A percentile compares a stretch with the other conserved stretches of the same genome.
Conservation (phyloP, 163 green algal species). For the Scenedesmus sp. region DNA sequence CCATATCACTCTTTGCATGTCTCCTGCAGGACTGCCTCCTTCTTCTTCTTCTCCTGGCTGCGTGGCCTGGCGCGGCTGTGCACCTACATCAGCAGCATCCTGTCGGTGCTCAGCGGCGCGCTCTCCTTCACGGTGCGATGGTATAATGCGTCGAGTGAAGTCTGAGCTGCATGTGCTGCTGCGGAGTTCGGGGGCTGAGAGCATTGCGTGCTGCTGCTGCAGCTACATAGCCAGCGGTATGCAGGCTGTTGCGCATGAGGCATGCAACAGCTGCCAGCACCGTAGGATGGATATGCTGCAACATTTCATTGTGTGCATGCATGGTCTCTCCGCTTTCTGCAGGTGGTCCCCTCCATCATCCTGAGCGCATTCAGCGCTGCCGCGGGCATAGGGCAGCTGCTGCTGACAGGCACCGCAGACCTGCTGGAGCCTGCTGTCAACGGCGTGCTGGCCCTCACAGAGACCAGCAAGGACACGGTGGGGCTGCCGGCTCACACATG, state of each 20-base stretch:
- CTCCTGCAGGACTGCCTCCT: neutral
- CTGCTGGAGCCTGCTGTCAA: constrained; percentile 42
- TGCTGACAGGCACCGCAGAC: constrained; percentile 44
- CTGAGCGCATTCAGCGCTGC: constrained; percentile 34
- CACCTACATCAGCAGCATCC: constrained; percentile 45
- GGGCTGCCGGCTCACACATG: neutral
- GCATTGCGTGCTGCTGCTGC: neutral
- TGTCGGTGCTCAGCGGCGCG: constrained; percentile 46
- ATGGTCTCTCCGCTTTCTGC: neutral
- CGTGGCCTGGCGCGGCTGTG: constrained; percentile 36
- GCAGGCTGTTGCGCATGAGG: no score
- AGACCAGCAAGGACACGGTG: constrained; percentile 34
- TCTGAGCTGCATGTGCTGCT: neutral
- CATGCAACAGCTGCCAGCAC: no score
- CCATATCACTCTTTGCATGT: no score
- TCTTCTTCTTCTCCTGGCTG: constrained; percentile 42
- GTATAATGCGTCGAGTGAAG: no score
- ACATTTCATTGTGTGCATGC: neutral
- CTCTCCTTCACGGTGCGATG: constrained; percentile 45
- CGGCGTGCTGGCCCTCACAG: constrained; percentile 34
- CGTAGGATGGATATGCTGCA: neutral
- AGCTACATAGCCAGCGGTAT: neutral
- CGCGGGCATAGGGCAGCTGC: constrained; percentile 25
- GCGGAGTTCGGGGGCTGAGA: neutral
- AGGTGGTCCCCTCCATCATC: constrained; percentile 50